Evolutionary conservation across 805 yeast species (phyloP).

Genomic region (Pichia paraexigua): DNA sequence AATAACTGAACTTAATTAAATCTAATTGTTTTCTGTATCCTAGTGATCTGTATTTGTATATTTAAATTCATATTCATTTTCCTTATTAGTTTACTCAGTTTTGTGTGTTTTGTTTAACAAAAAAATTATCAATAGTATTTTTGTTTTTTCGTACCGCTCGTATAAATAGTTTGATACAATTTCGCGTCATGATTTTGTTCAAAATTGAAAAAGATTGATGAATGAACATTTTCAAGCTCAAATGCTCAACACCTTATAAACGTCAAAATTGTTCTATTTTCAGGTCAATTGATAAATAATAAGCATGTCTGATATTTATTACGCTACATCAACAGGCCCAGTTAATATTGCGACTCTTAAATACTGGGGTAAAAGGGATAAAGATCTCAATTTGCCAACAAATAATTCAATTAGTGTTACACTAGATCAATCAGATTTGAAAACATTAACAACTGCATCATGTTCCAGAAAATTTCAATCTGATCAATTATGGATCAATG

Average conservation of each 20-base stretch:
- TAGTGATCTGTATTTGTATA: background rate
- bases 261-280: background rate
- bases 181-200: background rate
- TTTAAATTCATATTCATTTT: background rate
- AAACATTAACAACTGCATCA: slow-evolving; percentile 87
- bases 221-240: background rate
- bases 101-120: slow-evolving; percentile 1
- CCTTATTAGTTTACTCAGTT: background rate
- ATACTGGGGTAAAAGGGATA: slow-evolving; percentile 98
- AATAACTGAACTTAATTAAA: slow-evolving; percentile 11
- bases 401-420: slow-evolving; percentile 95
- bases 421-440: slow-evolving; percentile 78
- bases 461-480: slow-evolving; percentile 46
- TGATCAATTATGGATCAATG: slow-evolving; percentile 81
- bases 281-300: background rate
- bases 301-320: slow-evolving; percentile 32
- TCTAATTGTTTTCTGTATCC: slow-evolving; percentile 8
- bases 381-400: slow-evolving; percentile 82
- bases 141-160: background rate
- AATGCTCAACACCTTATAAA: background rate
- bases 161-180: background rate
- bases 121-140: background rate
- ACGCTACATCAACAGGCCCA: slow-evolving; percentile 90
- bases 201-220: background rate
- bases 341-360: slow-evolving; percentile 96